Conservation (phyloP, 1,284 basidiomycete species). For the Tilletia walkeri region DNA sequence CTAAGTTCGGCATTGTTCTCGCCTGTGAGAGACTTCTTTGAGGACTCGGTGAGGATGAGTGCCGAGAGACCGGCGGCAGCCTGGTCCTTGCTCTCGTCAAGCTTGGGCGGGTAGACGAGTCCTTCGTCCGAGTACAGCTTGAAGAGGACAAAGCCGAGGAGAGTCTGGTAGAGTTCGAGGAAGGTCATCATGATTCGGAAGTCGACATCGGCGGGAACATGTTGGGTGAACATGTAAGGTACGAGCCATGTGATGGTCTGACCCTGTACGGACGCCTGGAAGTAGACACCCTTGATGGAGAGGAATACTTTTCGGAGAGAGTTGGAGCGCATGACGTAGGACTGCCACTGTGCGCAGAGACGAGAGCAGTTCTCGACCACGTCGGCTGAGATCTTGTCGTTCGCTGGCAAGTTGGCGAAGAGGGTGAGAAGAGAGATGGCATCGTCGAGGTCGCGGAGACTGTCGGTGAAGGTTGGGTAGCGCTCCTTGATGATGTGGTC, state of each 20-base stretch:
- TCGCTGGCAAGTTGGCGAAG: slow-evolving; percentile 74
- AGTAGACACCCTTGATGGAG: slow-evolving; percentile 98
- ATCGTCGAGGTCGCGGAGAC: slow-evolving; percentile 93
- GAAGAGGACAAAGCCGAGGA: slow-evolving; percentile 93
- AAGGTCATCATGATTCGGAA: slow-evolving; percentile 98
- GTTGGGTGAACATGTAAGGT: slow-evolving; percentile 96
- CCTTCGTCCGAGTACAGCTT: slow-evolving; percentile 94
- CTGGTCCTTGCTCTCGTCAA: slow-evolving; percentile 82
- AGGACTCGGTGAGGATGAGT: slow-evolving; percentile 72
- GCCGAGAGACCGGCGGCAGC: slow-evolving; percentile 80
- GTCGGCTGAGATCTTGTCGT: slow-evolving; percentile 68
- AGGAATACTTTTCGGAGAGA: slow-evolving; percentile 88
- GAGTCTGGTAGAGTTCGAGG: slow-evolving; percentile 94
- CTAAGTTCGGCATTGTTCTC: slow-evolving; percentile 29
- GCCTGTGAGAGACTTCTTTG: slow-evolving; percentile 51
- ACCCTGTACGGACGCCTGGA: slow-evolving; percentile 91
- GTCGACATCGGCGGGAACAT: slow-evolving; percentile 90
- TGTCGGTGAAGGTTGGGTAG: slow-evolving; percentile 95
- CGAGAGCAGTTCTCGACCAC: slow-evolving; percentile 87
- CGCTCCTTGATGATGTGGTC: slow-evolving; percentile 99
- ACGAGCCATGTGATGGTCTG: slow-evolving; percentile 95
- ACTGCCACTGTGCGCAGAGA: slow-evolving; percentile 66
- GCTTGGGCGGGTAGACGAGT: slow-evolving; percentile 88
- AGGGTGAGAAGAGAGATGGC: slow-evolving; percentile 85
- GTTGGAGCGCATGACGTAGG: slow-evolving; percentile 87